Conservation (phyloP, 108 stramenopile species). For the Cyclostephanos tholiformis region DNA sequence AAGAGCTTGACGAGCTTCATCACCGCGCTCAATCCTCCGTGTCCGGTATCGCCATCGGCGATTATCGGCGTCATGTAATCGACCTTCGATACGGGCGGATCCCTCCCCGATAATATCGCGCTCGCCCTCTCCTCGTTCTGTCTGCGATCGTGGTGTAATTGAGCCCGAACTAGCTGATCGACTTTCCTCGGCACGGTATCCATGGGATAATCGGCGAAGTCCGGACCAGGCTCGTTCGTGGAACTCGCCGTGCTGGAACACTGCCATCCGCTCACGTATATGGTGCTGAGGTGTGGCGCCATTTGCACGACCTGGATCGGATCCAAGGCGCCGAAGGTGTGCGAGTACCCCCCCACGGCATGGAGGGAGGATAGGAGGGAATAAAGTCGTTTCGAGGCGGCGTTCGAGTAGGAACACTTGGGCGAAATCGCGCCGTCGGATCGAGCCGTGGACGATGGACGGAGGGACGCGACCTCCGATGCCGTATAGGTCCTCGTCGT, state of each 20-base stretch:
- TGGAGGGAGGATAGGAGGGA: constrained; percentile 67
- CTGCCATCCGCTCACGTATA: constrained; percentile 97
- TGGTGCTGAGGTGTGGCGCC: constrained; percentile 88
- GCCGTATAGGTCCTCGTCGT: constrained; percentile 77
- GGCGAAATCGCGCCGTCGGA: constrained; percentile 43
- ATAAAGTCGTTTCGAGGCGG: constrained; percentile 71
- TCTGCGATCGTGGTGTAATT: constrained; percentile 92
- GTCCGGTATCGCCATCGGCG: constrained; percentile 96
- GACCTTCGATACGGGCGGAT: constrained; percentile 66
- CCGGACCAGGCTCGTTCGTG: constrained; percentile 96
- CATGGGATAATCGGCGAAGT: constrained; percentile 91
- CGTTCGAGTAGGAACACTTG: constrained; percentile 64
- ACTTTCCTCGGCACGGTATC: constrained; percentile 92
- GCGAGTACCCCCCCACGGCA: constrained; percentile 76
- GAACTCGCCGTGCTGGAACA: constrained; percentile 89
- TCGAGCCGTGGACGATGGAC: constrained; percentile 64
- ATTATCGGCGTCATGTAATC: constrained; percentile 95
- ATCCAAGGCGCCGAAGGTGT: constrained; percentile 96
- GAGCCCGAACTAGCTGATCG: constrained; percentile 94
- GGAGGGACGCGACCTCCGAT: constrained; percentile 83
- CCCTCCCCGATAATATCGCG: constrained; percentile 60
- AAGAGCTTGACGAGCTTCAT: constrained; percentile 96
- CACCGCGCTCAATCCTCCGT: constrained; percentile 90
- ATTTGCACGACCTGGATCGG: constrained; percentile 95
- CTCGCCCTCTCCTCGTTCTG: constrained; percentile 84